These are phyloP conservation scores for Trichosporon inkin DNA, from an alignment of 1,284 basidiomycete genomes.

Conservation along the genomic window DNA sequence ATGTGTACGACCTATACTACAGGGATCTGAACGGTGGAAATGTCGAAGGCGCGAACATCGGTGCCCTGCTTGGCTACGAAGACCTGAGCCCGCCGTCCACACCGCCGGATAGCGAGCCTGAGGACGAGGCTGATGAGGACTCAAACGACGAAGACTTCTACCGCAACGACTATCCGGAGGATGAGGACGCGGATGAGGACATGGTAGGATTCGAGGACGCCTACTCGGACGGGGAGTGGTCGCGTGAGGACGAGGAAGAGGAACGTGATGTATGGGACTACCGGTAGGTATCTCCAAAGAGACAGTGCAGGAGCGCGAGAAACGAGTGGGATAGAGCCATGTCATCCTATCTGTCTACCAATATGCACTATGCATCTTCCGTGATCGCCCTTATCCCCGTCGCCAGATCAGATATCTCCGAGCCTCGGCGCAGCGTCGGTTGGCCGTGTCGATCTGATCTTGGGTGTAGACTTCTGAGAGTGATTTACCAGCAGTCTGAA, in stretches of 20 bases:
- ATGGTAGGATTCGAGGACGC: constrained; percentile 41
- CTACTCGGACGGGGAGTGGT: constrained; percentile 32
- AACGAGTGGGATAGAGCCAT: too few species aligned
- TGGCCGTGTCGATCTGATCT: constrained; percentile 58
- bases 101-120: constrained; percentile 42
- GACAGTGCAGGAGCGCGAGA: too few species aligned
- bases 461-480: constrained; percentile 64
- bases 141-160: constrained; percentile 52
- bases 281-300: too few species aligned
- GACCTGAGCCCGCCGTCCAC: constrained; percentile 40
- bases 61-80: constrained; percentile 38
- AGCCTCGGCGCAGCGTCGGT: constrained; percentile 52
- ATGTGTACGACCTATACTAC: constrained; percentile 52
- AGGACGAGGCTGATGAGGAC: constrained; percentile 52
- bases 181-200: constrained; percentile 50
- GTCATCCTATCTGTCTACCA: not conserved
- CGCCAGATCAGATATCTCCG: constrained; percentile 51
- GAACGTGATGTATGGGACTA: constrained; percentile 38
- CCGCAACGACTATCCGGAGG: constrained; percentile 52
- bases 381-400: constrained; percentile 20
- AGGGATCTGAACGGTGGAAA: constrained; percentile 30
- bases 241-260: constrained; percentile 27
- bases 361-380: constrained; percentile 4
- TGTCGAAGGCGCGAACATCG: constrained; percentile 10
- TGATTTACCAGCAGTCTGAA: constrained; percentile 50